phyloP scores from a whole-genome alignment of 2,329 filamentous ascomycete species.

The Pyrenophora graminea region DNA sequence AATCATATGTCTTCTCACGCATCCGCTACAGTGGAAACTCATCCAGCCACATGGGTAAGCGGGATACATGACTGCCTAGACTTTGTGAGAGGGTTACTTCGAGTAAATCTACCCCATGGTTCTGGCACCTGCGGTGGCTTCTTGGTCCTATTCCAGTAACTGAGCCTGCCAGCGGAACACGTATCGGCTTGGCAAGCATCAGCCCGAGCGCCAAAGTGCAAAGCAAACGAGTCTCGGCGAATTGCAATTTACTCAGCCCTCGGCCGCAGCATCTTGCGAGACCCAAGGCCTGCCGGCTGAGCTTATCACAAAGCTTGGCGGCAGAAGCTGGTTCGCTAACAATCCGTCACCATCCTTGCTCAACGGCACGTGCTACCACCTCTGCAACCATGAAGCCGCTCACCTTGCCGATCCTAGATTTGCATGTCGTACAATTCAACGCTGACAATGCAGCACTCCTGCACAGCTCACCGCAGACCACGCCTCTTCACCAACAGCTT shows the following conservation, averaged over 20 bases:
- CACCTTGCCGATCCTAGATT: background rate
- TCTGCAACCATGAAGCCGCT: background rate
- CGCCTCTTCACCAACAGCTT: background rate
- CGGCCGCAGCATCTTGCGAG: slow-evolving; percentile 5
- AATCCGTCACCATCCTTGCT: background rate
- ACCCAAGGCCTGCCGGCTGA: background rate
- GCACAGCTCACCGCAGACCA: slow-evolving; percentile 8
- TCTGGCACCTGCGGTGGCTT: background rate
- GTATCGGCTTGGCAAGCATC: background rate
- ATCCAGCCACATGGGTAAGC: background rate
- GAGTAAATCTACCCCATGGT: background rate
- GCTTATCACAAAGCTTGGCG: slow-evolving; percentile 12
- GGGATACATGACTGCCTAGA: background rate
- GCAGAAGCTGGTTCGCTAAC: slow-evolving; percentile 6
- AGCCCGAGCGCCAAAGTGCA: background rate
- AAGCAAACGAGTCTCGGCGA: background rate
- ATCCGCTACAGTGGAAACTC: background rate
- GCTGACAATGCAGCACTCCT: slow-evolving; percentile 1
- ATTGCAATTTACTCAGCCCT: slow-evolving; percentile 2
- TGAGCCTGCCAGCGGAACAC: background rate
- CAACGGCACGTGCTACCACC: background rate
- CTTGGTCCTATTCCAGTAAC: background rate
- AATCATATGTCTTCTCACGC: background rate
- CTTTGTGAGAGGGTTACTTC: background rate
- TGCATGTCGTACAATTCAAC: background rate